phyloP scores from a whole-genome alignment of 1,139 yeast genomes.

The Taphrina betulina region DNA sequence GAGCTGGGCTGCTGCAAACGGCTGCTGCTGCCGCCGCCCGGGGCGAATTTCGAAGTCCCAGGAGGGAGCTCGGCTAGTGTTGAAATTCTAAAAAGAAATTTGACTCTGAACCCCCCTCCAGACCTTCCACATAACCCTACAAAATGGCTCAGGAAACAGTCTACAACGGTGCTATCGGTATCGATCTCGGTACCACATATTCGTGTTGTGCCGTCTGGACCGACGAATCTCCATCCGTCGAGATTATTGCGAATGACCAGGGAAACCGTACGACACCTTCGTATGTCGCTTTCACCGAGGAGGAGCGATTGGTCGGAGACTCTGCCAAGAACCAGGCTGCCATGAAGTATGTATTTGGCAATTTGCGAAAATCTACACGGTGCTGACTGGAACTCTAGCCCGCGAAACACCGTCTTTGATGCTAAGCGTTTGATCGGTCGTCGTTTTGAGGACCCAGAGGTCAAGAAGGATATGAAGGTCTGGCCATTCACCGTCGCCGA shows the following conservation, averaged over 20 bases:
- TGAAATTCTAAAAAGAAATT: no score
- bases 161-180: constrained; percentile 99
- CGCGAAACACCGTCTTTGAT: constrained; percentile 90
- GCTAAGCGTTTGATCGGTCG: constrained; percentile 97
- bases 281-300: constrained; percentile 94
- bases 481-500: constrained; percentile 94
- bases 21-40: no score
- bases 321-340: constrained; percentile 99
- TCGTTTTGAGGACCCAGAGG: constrained; percentile 81
- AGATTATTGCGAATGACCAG: constrained; percentile 65
- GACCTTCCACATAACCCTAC: no score
- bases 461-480: constrained; percentile 88
- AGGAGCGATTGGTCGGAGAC: constrained; percentile 98
- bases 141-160: constrained; percentile 24
- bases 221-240: constrained; percentile 68
- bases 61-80: no score
- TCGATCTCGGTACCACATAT: constrained; percentile 87
- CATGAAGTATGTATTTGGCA: constrained; percentile 45
- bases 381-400: constrained; percentile 64
- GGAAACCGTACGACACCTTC: constrained; percentile 99
- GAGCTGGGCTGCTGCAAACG: no score
- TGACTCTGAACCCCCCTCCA: no score
- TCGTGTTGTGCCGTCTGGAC: constrained; percentile 49
- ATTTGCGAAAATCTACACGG: no score
- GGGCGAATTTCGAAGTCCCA: no score